Percentiles rank a stretch among this genome's conserved stretches.
These are phyloP conservation scores for Phytophthora idaei DNA, from an alignment of 352 stramenopile species.

Conservation along the genomic window DNA sequence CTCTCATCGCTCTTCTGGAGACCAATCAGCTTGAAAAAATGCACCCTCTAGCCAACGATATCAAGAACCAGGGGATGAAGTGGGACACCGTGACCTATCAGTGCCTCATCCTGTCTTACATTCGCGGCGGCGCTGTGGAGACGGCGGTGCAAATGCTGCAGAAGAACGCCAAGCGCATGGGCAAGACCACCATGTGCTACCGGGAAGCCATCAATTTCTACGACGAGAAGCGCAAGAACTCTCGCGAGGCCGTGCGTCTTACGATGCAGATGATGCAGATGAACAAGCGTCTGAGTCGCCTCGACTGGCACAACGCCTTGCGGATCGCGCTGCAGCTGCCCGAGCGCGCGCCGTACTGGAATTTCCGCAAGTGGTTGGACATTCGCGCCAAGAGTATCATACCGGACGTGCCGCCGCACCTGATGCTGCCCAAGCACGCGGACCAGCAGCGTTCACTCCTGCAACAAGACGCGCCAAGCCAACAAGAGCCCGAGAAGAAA, in stretches of 20 bases:
- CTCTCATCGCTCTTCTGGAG: slow-evolving; percentile 62
- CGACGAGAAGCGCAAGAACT: slow-evolving; percentile 65
- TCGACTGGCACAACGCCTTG: slow-evolving; percentile 83
- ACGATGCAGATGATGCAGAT: slow-evolving; percentile 90
- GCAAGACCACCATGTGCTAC: slow-evolving; percentile 75
- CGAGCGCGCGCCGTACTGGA: slow-evolving; percentile 82
- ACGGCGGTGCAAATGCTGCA: slow-evolving; percentile 72
- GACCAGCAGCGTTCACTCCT: slow-evolving; percentile 32
- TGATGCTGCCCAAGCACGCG: slow-evolving; percentile 58
- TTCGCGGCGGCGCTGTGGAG: slow-evolving; percentile 60
- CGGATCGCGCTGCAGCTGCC: slow-evolving; percentile 58
- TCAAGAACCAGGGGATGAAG: slow-evolving; percentile 61
- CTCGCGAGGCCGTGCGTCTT: slow-evolving; percentile 64
- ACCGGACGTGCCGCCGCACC: slow-evolving; percentile 56
- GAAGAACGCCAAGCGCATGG: slow-evolving; percentile 73
- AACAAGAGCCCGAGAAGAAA: slow-evolving; percentile 13
- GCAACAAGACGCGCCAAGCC: slow-evolving; percentile 21
- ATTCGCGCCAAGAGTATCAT: slow-evolving; percentile 64
- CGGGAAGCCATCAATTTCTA: slow-evolving; percentile 74
- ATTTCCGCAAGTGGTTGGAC: slow-evolving; percentile 89
- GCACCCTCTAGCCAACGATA: slow-evolving; percentile 57
- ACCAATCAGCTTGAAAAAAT: slow-evolving; percentile 61
- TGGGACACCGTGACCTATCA: slow-evolving; percentile 80
- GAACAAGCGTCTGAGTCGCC: slow-evolving; percentile 74
- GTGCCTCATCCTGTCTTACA: slow-evolving; percentile 64